Evolutionary conservation across 176 grass and related monocot genomes (phyloP).

Genomic region (Musa acuminata): DNA sequence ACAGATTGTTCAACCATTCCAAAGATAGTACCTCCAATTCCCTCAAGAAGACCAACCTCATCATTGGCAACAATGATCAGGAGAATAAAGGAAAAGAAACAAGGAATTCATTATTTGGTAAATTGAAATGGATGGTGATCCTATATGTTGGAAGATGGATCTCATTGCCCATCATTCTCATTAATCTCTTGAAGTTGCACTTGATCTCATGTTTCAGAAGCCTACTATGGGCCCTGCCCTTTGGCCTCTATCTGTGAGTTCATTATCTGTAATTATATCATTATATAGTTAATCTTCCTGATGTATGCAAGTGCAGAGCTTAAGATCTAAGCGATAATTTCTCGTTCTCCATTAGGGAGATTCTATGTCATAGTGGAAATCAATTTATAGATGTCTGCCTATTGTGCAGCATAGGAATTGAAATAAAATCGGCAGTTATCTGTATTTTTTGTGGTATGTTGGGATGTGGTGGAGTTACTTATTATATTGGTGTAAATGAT

Average conservation of each 20-base stretch:
- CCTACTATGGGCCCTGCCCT: constrained; percentile 11
- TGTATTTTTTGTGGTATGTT: background rate
- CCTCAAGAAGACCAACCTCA: constrained; percentile 19
- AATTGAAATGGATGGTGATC: constrained; percentile 84
- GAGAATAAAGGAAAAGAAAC: constrained; percentile 28
- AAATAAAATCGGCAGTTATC: too few relatives aligned
- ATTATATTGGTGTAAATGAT: background rate
- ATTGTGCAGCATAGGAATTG: too few relatives aligned
- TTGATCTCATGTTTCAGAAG: constrained; percentile 78
- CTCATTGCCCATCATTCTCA: constrained; percentile 51
- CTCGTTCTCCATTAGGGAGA: too few relatives aligned
- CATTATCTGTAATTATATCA: background rate
- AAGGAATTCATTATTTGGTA: constrained; percentile 34
- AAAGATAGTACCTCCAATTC: constrained; percentile 35
- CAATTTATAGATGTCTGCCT: background rate
- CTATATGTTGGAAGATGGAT: constrained; percentile 81
- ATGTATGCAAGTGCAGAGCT: background rate
- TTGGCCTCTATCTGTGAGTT: constrained; percentile 34
- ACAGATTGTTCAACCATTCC: constrained; percentile 58
- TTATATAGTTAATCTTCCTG: background rate
- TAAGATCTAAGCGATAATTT: too few relatives aligned
- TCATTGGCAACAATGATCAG: constrained; percentile 31
- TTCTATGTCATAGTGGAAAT: background rate
- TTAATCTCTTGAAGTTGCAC: constrained; percentile 45
- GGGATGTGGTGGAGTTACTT: background rate